Percentiles rank a stretch among this genome's conserved stretches.
Conservation (phyloP, 1,284 basidiomycete species). For the Mycena citricolor region DNA sequence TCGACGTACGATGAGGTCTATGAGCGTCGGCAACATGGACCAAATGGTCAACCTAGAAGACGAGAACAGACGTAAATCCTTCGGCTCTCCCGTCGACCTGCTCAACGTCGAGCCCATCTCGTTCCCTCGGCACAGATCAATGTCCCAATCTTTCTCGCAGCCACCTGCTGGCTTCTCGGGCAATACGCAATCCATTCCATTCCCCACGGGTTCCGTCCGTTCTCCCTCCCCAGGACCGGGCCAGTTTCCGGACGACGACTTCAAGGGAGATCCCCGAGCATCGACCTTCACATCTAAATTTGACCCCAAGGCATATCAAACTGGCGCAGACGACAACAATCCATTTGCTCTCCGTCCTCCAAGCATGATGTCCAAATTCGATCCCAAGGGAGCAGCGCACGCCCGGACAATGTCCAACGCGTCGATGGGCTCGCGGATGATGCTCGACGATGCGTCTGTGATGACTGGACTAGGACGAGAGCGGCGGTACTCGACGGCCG, state of each 20-base stretch:
- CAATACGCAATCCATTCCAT: conserved; percentile 52
- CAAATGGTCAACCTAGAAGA: conserved; percentile 45
- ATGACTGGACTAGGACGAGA: conserved; percentile 43
- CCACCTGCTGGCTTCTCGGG: conserved; percentile 42
- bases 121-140: conserved; percentile 44
- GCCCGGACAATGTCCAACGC: conserved; percentile 65
- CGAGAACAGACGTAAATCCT: conserved; percentile 45
- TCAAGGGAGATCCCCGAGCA: conserved; percentile 14
- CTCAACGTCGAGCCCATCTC: conserved; percentile 41
- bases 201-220: conserved; percentile 57
- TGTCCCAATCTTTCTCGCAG: conserved; percentile 46
- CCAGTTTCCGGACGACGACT: conserved; percentile 30
- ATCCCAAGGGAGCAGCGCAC: conserved; percentile 61
- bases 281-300: conserved; percentile 18
- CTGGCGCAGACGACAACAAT: conserved; percentile 46
- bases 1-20: conserved; percentile 48
- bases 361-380: conserved; percentile 66
- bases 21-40: conserved; percentile 64
- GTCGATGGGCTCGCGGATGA: conserved; percentile 61
- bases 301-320: conserved; percentile 29
- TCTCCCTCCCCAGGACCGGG: conserved; percentile 47
- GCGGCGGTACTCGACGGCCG: conserved; percentile 69
- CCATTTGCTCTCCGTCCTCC: conserved; percentile 62
- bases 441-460: conserved; percentile 54
- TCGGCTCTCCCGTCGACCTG: conserved; percentile 58